Evolutionary conservation across 108 stramenopile genomes (phyloP).

Genomic region (Cyclostephanos invisitatus): DNA sequence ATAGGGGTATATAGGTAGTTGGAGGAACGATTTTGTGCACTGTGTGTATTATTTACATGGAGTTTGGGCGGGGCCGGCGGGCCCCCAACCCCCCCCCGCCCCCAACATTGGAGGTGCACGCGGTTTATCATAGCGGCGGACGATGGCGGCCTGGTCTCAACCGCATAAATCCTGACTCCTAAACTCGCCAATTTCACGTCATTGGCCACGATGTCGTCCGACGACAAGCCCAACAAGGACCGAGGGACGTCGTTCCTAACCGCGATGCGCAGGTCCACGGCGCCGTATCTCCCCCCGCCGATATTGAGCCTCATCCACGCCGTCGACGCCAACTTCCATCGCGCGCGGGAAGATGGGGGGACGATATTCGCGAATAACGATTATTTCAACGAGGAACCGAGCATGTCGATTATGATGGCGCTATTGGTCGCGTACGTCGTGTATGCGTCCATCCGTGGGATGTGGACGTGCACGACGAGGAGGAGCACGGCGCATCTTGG

Average conservation of each 20-base stretch:
- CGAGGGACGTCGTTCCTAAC: constrained; percentile 9
- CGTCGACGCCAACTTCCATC: constrained; percentile 29
- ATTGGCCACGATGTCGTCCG: background rate
- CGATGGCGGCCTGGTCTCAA: too few species aligned
- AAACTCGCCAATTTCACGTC: too few species aligned
- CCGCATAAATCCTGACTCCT: too few species aligned
- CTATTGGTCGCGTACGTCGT: constrained; percentile 15
- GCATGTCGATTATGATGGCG: constrained; percentile 10
- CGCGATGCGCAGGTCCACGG: constrained; percentile 34
- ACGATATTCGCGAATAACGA: too few species aligned
- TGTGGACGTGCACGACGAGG: constrained; percentile 15
- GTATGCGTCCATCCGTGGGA: constrained; percentile 7
- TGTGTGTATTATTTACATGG: too few species aligned
- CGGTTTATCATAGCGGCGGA: too few species aligned
- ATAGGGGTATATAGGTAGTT: too few species aligned
- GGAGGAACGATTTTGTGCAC: too few species aligned
- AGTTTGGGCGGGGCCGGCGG: too few species aligned
- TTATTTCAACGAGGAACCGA: constrained; percentile 22
- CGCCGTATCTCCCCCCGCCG: constrained; percentile 45
- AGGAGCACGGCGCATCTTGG: constrained; percentile 28
- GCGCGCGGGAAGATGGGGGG: too few species aligned
- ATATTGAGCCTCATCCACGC: constrained; percentile 29
- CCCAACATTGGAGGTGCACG: too few species aligned
- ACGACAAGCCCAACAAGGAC: background rate
- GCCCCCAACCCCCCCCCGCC: too few species aligned